phyloP scores from a whole-genome alignment of 2,329 filamentous ascomycete genomes.

The Colletotrichum euphorbiae region DNA sequence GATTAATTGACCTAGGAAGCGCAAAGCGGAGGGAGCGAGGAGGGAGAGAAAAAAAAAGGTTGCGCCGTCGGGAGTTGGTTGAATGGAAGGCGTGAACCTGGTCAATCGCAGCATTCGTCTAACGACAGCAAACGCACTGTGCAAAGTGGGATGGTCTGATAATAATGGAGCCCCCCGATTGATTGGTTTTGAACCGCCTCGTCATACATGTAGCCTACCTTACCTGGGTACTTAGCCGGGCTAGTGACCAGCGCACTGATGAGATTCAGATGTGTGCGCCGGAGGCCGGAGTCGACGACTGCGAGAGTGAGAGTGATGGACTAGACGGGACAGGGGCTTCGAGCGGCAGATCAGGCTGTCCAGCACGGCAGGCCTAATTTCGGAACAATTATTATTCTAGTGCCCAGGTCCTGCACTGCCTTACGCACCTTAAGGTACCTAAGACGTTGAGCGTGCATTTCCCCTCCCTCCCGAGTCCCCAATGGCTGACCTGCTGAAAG shows the following conservation, averaged over 20 bases:
- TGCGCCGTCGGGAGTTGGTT: slow-evolving; percentile 13
- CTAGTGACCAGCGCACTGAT: no score
- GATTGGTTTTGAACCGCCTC: slow-evolving; percentile 29
- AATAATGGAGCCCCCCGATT: slow-evolving; percentile 34
- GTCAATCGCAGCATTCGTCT: slow-evolving; percentile 25
- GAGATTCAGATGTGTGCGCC: background rate
- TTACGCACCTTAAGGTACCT: background rate
- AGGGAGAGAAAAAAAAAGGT: slow-evolving; percentile 22
- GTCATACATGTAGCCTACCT: no score
- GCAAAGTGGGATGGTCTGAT: slow-evolving; percentile 40
- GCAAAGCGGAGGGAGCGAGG: background rate
- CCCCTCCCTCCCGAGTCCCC: background rate
- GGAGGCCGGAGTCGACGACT: slow-evolving; percentile 19
- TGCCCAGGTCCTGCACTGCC: slow-evolving; percentile 9
- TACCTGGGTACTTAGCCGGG: no score
- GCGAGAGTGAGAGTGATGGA: background rate
- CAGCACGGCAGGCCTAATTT: slow-evolving; percentile 28
- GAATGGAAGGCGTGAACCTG: slow-evolving; percentile 27
- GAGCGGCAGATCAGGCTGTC: slow-evolving; percentile 26
- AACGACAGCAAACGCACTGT: slow-evolving; percentile 26
- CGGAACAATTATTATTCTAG: slow-evolving; percentile 9
- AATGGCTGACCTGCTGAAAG: slow-evolving; percentile 7
- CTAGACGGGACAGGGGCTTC: slow-evolving; percentile 28
- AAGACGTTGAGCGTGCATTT: no score
- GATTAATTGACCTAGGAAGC: background rate